Conservation (phyloP, 129 eudicot species). For the Chrysanthemum seticuspe region DNA sequence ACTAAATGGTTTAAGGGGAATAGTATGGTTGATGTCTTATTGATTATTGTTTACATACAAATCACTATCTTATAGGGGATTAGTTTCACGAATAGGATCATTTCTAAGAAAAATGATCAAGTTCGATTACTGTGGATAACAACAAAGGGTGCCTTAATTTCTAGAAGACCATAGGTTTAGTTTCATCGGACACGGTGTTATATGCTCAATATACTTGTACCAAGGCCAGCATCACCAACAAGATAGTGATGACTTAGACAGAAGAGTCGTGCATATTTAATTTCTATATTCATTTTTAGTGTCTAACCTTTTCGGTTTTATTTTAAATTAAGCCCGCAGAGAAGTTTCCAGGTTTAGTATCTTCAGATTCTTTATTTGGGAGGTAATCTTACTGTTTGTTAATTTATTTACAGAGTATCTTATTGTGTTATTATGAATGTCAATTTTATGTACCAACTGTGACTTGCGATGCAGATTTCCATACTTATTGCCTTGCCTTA, state of each 20-base stretch:
- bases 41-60: not conserved
- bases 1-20: not conserved
- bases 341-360: slow-evolving; percentile 68
- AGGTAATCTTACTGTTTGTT: slow-evolving; percentile 44
- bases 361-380: slow-evolving; percentile 72
- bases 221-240: no score
- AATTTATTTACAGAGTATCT: not conserved
- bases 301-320: not conserved
- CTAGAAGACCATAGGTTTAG: no score
- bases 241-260: no score
- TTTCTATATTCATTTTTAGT: not conserved
- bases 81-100: no score
- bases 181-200: no score
- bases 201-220: no score
- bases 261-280: no score
- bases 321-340: slow-evolving; percentile 75
- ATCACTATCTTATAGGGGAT: not conserved
- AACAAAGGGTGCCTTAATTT: no score
- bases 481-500: slow-evolving; percentile 82
- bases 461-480: slow-evolving; percentile 69
- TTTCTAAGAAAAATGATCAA: no score
- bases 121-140: no score
- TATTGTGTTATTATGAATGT: not conserved
- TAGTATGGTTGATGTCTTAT: not conserved
- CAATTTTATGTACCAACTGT: not conserved